These are phyloP conservation scores for Periconia macrospinosa DNA, from an alignment of 2,329 filamentous ascomycete species.

Conservation along the genomic window DNA sequence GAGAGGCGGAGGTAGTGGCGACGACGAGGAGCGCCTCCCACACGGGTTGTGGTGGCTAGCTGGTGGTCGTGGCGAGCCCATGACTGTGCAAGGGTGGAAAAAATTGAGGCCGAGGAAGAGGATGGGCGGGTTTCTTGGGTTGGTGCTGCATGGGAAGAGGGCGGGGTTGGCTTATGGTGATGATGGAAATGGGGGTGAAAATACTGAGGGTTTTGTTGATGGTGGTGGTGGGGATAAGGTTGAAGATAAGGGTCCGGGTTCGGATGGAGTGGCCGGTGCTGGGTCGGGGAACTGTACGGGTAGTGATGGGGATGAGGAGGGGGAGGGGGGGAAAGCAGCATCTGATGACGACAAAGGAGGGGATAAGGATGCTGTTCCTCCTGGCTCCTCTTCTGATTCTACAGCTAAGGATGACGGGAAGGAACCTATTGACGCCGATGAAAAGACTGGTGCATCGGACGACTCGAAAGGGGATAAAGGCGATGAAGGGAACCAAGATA, in stretches of 20 bases:
- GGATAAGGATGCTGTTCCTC: too few relatives aligned
- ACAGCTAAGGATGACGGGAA: too few relatives aligned
- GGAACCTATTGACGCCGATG: too few relatives aligned
- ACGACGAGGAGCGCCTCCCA: conserved; percentile 15
- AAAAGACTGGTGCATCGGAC: too few relatives aligned
- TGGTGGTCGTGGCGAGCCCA: conserved; percentile 18
- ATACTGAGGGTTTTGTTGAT: not conserved
- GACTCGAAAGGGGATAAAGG: too few relatives aligned
- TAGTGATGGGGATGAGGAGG: not conserved
- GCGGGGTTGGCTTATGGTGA: conserved; percentile 13
- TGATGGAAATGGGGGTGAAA: not conserved
- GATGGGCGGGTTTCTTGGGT: conserved; percentile 26
- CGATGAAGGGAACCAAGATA: too few relatives aligned
- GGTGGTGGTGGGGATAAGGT: not conserved
- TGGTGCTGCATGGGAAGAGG: conserved; percentile 22
- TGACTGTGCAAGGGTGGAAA: conserved; percentile 24
- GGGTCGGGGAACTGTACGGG: not conserved
- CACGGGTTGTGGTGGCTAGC: conserved; percentile 26
- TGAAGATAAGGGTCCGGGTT: not conserved
- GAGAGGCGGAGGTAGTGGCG: conserved; percentile 12
- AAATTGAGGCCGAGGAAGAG: conserved; percentile 20
- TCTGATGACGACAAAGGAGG: too few relatives aligned
- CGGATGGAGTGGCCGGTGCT: not conserved
- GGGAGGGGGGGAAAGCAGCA: too few relatives aligned
- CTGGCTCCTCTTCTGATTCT: too few relatives aligned